Evolutionary conservation across 1,284 basidiomycete genomes (phyloP).

Genomic region (Wolfiporia cocos): DNA sequence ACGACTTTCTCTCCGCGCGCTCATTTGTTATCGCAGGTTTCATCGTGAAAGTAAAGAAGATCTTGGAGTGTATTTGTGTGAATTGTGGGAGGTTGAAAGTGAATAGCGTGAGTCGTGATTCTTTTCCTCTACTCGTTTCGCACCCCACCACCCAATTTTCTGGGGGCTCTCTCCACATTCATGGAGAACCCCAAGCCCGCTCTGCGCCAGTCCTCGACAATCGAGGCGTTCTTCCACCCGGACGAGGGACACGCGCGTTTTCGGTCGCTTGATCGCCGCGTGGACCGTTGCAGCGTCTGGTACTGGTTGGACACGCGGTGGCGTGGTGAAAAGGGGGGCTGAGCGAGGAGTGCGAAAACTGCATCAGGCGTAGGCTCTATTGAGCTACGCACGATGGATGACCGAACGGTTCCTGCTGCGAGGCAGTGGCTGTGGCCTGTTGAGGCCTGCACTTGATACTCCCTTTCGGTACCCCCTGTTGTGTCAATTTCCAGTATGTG

Average conservation of each 20-base stretch:
- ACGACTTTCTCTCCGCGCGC: not conserved
- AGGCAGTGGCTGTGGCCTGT: slow-evolving; percentile 53
- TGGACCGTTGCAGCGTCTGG: slow-evolving; percentile 58
- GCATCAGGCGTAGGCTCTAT: slow-evolving; percentile 28
- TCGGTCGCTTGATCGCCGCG: slow-evolving; percentile 89
- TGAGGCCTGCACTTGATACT: slow-evolving; percentile 53
- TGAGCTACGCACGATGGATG: slow-evolving; percentile 29
- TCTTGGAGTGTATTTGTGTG: slow-evolving; percentile 97
- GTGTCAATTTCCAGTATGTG: slow-evolving; percentile 32
- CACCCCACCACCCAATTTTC: slow-evolving; percentile 89
- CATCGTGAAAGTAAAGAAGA: slow-evolving; percentile 99
- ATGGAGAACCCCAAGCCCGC: slow-evolving; percentile 88
- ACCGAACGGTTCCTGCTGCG: slow-evolving; percentile 42
- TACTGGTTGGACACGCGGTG: slow-evolving; percentile 75
- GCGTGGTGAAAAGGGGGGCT: slow-evolving; percentile 91
- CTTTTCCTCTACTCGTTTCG: slow-evolving; percentile 80
- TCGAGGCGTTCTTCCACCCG: slow-evolving; percentile 75
- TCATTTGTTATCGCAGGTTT: slow-evolving; percentile 60
- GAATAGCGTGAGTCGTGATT: slow-evolving; percentile 84
- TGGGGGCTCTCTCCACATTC: slow-evolving; percentile 86
- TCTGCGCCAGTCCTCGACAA: slow-evolving; percentile 67
- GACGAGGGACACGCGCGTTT: slow-evolving; percentile 68
- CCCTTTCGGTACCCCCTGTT: slow-evolving; percentile 52
- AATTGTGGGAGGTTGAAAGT: slow-evolving; percentile 98
- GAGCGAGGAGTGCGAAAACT: slow-evolving; percentile 84